phyloP scores from a whole-genome alignment of 768 basidiomycete genomes.

The Phylloporus sp. region DNA sequence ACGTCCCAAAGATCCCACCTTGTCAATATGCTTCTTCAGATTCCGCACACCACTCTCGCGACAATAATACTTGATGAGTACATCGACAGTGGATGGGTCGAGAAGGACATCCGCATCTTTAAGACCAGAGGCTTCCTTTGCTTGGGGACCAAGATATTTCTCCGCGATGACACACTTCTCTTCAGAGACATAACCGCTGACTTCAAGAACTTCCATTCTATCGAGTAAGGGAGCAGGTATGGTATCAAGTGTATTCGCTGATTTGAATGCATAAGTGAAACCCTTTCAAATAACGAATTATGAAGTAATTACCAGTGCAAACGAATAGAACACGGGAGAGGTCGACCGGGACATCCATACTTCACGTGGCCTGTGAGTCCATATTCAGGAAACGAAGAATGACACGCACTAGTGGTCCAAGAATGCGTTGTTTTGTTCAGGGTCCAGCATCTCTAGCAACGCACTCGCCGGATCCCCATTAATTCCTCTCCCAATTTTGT shows the following conservation, averaged over 20 bases:
- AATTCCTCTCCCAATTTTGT: slow-evolving; percentile 89
- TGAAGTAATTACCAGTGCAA: slow-evolving; percentile 61
- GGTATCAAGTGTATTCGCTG: slow-evolving; percentile 89
- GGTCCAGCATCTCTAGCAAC: slow-evolving; percentile 88
- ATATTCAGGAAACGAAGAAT: background rate
- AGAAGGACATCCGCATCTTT: slow-evolving; percentile 80
- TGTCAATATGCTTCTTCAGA: slow-evolving; percentile 98
- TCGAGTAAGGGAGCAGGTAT: slow-evolving; percentile 93
- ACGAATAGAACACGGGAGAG: slow-evolving; percentile 95
- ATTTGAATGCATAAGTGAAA: slow-evolving; percentile 5
- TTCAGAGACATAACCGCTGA: slow-evolving; percentile 91
- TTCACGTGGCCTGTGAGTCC: slow-evolving; percentile 29
- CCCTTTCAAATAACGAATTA: background rate
- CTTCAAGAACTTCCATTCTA: slow-evolving; percentile 95
- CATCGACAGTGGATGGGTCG: slow-evolving; percentile 72
- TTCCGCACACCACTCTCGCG: slow-evolving; percentile 96
- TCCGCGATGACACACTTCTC: slow-evolving; percentile 88
- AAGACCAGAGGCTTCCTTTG: slow-evolving; percentile 85
- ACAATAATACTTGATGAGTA: slow-evolving; percentile 94
- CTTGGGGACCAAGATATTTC: slow-evolving; percentile 87
- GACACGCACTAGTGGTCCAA: slow-evolving; percentile 85
- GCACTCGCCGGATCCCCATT: slow-evolving; percentile 94
- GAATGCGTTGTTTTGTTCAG: slow-evolving; percentile 93
- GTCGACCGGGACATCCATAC: slow-evolving; percentile 96
- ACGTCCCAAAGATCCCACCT: slow-evolving; percentile 49